Percentiles rank a stretch among this genome's conserved stretches.
phyloP scores from a whole-genome alignment of 2,329 filamentous ascomycete species.

The Fonsecaea erecta region DNA sequence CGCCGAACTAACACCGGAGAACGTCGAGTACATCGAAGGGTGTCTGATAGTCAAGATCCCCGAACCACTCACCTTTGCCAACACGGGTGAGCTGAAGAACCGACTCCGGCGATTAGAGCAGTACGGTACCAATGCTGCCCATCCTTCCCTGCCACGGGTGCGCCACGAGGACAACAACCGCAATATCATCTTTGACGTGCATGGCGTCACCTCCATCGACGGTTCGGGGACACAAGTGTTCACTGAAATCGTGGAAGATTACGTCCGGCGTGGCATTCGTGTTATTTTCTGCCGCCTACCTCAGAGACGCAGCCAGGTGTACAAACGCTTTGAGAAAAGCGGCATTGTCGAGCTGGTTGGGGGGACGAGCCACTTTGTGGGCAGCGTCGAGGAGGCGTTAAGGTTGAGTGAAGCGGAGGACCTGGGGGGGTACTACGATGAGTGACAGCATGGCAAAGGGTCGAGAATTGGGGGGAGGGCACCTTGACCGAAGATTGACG shows the following conservation, averaged over 20 bases:
- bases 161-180: conserved; percentile 79
- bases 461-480: conserved; percentile 47
- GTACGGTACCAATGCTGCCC: conserved; percentile 82
- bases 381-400: conserved; percentile 82
- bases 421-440: conserved; percentile 45
- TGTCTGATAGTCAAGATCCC: conserved; percentile 97
- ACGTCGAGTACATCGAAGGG: conserved; percentile 86
- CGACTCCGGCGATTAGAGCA: conserved; percentile 81
- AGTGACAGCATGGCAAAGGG: conserved; percentile 57
- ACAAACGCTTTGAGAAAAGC: conserved; percentile 72
- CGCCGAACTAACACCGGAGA: conserved; percentile 72
- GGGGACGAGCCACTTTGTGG: conserved; percentile 76
- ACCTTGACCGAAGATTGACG: conserved; percentile 24
- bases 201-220: conserved; percentile 94
- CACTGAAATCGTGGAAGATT: conserved; percentile 81
- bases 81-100: conserved; percentile 88
- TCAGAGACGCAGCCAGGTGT: conserved; percentile 61
- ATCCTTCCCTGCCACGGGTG: conserved; percentile 83
- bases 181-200: conserved; percentile 95
- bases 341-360: conserved; percentile 86
- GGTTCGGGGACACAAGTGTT: conserved; percentile 92
- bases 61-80: conserved; percentile 94
- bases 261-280: conserved; percentile 73
- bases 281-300: conserved; percentile 62
- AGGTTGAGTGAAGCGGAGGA: conserved; percentile 76